Base-by-base conservation (phyloP, 805 yeast species). In the Hyphopichia homilentoma region DNA sequence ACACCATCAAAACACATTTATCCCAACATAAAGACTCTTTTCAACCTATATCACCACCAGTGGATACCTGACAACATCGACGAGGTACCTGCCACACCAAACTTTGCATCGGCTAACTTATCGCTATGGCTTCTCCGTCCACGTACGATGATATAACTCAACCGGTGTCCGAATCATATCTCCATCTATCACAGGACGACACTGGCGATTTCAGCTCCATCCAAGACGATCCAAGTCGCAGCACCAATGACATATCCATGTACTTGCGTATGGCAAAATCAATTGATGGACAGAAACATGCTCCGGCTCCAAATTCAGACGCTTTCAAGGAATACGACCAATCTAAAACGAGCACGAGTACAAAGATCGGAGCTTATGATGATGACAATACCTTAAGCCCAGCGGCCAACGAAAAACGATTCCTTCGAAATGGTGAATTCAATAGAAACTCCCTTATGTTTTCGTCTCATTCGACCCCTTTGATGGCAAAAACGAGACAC, bases 161-260 rank as follows among this genome's bases (percentile, higher is more conserved):
- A 27, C 54, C 53, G n/a, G 30, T 50, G 26, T 44, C 61, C 7
- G 63, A 59, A 40, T 57, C 64, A 16, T 59, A 50, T 35, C 36
- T 46, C 33, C 56, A 57, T 36, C 43, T 56, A 13, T 47, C 60
- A 11, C 50, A 45, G 34, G 59, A 54, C 29, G 42, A 44, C 15
- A 27, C 22, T 17, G 21, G 18, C 7, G 44, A 45, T 9, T 41
- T 37, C 21, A 41, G 30, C 14, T 17, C 30, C 7, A 27, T 18
- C 14, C 30, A 27, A 18, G 30, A 33, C 13, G 7, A 17, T 5
- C 16, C 45, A 4, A 40, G 41, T 30, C 31, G 41, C 18, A 14
- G 12, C 4, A 43, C 39, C 7, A 27, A 21, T 23, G 44, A 40
- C 8, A 28, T 16, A 23, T 27, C 30, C 7, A 27, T 27, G 30